Base-by-base conservation (phyloP, 345 rosid species). In the Viola odorata region DNA sequence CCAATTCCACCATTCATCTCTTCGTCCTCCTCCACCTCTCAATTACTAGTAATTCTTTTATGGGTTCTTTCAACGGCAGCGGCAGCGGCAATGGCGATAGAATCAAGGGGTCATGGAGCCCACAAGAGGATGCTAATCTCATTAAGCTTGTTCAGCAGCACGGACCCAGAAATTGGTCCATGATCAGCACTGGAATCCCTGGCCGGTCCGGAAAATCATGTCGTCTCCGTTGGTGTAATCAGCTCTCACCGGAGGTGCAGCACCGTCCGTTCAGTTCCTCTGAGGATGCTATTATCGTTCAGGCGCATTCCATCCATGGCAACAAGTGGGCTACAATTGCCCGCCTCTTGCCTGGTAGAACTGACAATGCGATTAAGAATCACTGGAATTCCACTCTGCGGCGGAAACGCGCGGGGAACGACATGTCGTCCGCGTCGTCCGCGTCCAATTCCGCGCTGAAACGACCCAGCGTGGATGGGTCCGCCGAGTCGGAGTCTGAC, bases 311-410 rank as follows among this genome's bases (percentile, higher is more conserved):
- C 17, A n/a, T 70, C 23, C 89, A 82, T 39, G 89, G 87, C 10
- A 84, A 84, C 63, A 82, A 78, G 73, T 82, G 92, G 89, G 92
- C 89, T 36, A 77, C 92, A 48, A 84, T 84, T 42, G 77, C 92
- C 23, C 73, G 89, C 12, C 75, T 77, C 15, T 65, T 83, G 58
- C 82, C 92, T 0, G 92, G 89, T 7, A 82, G 87, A 17, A 86
- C 89, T 0, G 92, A 86, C 60, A 84, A 86, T 53, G 85, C 85
- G 0, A 77, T 86, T 23, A 84, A 84, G 73, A 84, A 86, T 45
- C 92, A 84, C 48, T 84, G 89, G 92, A 86, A 84, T 69, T 84
- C 89, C 4, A 82, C 92, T 10, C 58, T 81, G 5, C 69, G 80
- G 23, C 55, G 85, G 17, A 77, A 72, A 57, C 60, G 75, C 1